These are phyloP conservation scores for Blumeriella jaapii DNA, from an alignment of 2,329 filamentous ascomycete genomes.

Conservation along the genomic window DNA sequence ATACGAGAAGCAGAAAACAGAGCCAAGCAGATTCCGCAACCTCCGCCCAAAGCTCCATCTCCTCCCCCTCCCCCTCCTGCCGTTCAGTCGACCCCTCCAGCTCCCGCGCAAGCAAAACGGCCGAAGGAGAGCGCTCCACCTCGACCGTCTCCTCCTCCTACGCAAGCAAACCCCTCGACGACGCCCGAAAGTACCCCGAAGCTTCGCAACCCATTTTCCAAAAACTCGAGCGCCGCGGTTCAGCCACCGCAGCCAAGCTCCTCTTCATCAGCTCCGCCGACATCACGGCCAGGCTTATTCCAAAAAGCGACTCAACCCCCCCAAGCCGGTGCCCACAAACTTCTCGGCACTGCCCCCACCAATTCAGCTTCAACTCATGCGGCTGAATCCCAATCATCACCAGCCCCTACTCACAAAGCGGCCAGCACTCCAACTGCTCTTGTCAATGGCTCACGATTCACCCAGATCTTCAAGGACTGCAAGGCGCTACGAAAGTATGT, in stretches of 20 bases:
- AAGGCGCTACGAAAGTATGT: constrained; percentile 48
- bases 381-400: neutral
- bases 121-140: neutral
- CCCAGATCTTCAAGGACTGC: constrained; percentile 53
- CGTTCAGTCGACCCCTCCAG: constrained; percentile 2
- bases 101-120: neutral
- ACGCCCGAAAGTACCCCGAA: neutral
- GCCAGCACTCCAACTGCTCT: constrained; percentile 4
- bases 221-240: neutral
- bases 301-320: neutral
- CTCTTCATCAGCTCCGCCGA: neutral
- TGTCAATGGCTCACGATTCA: constrained; percentile 34
- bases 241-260: neutral
- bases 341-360: neutral
- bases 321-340: neutral
- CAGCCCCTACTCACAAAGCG: neutral
- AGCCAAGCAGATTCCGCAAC: constrained; percentile 22
- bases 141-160: neutral
- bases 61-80: constrained; percentile 9
- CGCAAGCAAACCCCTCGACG: neutral
- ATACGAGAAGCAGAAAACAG: constrained; percentile 34
- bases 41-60: constrained; percentile 16
- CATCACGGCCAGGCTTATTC: neutral
- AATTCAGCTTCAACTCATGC: neutral
- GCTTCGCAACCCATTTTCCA: neutral